Evolutionary conservation across 179 eudicot genomes (phyloP).

Genomic region (Corrigiola litoralis): DNA sequence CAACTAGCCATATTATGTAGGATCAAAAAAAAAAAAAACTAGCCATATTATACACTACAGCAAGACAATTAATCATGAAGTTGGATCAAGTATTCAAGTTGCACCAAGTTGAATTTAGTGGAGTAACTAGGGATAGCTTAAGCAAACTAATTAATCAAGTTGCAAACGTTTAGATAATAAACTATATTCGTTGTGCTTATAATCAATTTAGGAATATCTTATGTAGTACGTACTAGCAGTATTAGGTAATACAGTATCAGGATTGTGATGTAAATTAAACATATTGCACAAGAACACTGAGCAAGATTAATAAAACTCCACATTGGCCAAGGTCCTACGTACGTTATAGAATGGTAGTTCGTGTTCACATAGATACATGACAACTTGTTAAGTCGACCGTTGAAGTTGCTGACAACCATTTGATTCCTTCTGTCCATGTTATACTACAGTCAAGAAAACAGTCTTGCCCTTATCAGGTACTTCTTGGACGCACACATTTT

Average conservation of each 20-base stretch:
- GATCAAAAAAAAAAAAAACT: neutral
- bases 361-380: neutral
- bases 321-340: too few relatives aligned
- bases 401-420: conserved; percentile 21
- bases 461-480: conserved; percentile 18
- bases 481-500: conserved; percentile 13
- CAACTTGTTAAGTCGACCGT: conserved; percentile 26
- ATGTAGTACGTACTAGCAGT: too few relatives aligned
- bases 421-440: conserved; percentile 1
- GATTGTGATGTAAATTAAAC: too few relatives aligned
- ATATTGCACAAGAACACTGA: too few relatives aligned
- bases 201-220: too few relatives aligned
- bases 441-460: neutral
- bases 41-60: neutral
- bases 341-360: too few relatives aligned
- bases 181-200: too few relatives aligned
- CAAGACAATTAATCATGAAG: neutral
- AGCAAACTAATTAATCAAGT: neutral
- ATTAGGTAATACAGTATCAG: too few relatives aligned
- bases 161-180: neutral
- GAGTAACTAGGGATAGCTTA: neutral
- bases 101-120: neutral
- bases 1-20: too few relatives aligned
- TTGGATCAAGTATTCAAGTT: too few relatives aligned
- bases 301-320: too few relatives aligned